These are phyloP conservation scores for Atkinsonella texensis DNA, from an alignment of 2,329 filamentous ascomycete genomes.

Conservation along the genomic window DNA sequence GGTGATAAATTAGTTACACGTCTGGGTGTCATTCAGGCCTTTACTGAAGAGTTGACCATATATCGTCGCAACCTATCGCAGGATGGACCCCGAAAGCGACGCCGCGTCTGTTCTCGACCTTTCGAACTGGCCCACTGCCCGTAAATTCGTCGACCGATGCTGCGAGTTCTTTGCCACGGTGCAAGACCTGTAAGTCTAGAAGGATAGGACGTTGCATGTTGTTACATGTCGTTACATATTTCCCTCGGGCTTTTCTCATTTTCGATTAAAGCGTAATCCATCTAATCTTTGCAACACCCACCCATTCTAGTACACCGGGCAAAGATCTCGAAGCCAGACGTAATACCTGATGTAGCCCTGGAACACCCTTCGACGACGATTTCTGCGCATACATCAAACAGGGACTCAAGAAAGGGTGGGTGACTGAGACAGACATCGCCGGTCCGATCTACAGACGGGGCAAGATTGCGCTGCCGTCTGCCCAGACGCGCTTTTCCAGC, in stretches of 20 bases:
- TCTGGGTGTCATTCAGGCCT: not conserved
- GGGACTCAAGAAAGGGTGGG: conserved; percentile 32
- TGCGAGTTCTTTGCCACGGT: conserved; percentile 19
- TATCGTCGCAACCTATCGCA: not conserved
- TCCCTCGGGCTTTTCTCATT: too few species aligned
- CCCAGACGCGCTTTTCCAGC: conserved; percentile 37
- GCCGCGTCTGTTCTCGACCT: conserved; percentile 4
- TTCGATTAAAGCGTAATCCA: too few species aligned
- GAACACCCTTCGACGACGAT: conserved; percentile 29
- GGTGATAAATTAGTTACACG: too few species aligned
- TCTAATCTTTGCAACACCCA: too few species aligned
- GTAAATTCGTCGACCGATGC: conserved; percentile 16
- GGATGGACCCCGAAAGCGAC: not conserved
- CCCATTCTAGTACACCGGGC: conserved; percentile 27
- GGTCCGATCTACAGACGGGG: conserved; percentile 34
- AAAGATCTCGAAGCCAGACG: conserved; percentile 30
- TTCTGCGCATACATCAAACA: conserved; percentile 25
- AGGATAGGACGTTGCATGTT: too few species aligned
- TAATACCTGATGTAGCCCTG: conserved; percentile 31
- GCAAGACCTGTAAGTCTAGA: conserved; percentile 17
- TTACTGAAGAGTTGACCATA: too few species aligned
- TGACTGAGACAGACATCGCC: conserved; percentile 28
- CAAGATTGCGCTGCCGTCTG: conserved; percentile 32
- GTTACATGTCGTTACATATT: too few species aligned
- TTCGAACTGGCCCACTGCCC: conserved; percentile 16